Base-by-base conservation (phyloP, 306 rosid genomes). In the Sechiopsis laciniata region DNA sequence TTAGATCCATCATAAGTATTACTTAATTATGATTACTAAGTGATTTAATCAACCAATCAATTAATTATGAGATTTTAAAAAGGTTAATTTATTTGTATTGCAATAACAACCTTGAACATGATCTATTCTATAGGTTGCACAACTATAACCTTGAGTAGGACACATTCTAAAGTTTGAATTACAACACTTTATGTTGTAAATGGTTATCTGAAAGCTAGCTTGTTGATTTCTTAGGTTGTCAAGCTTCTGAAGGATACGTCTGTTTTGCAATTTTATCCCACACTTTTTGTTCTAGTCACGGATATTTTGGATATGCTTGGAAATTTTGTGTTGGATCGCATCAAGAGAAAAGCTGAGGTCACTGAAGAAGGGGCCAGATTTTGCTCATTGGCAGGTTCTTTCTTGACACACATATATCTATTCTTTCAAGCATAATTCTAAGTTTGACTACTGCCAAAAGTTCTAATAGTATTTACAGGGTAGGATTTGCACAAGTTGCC, bases 221-320 rank as follows among this genome's bases (percentile, higher is more conserved):
- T 82, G 75, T 65, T 76, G 71, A 78, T 48, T 70, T 74, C 83
- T 87, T 92, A 94, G 98, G 98, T 87, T 67, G 95, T 88, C 60
- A 88, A 87, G 86, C 98, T 94, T 84, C 82, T 94, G 86, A 85
- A 78, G 93, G 98, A 94, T 78, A 94, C 97, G 15, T 90, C 96
- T 20, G 85, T 86, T 55, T 81, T 59, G 75, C 90, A 90, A 82
- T 94, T 89, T 84, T 90, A 94, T 80, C 97, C 97, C 76, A 88
- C 95, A 1, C 88, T 94, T 68, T 94, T 94, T 85, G 92, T 88
- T 83, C 97, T 89, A 73, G 94, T 85, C 68, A 84, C 90, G 58
- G 90, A 94, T 86, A 84, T 90, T 73, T 69, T 94, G 92, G 98
- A 94, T 83, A 90, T 87, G 91, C 82, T 94, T 45, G 98, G 98